Evolutionary conservation across 2,329 filamentous ascomycete species (phyloP), one percentile per base, ranked within the genome.

Genomic region (Alternaria tenuissima): DNA sequence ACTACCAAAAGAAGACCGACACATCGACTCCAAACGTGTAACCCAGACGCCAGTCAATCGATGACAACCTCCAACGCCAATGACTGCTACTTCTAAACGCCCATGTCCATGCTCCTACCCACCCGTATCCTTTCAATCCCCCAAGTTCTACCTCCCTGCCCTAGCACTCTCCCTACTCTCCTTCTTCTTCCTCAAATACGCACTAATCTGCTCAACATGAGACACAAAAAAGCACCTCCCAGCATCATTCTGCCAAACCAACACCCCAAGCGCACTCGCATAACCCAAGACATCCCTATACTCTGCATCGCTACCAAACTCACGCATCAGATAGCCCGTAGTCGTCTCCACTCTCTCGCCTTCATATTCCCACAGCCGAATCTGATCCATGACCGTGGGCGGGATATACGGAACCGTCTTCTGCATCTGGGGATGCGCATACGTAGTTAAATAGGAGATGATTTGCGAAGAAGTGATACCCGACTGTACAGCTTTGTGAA

Each of bases 381-480:
- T 97, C 82, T 99, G 95, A 79, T 99, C 95, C 64, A 97, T 92
- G 16, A 99, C 95, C 0, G 96, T 98, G 0, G 95, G 94, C 1
- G 96, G 95, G 2, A 99, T 85, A 16, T 97, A 87, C 2, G 94
- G 91, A 0, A 87, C 86, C 43, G 87, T 84, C 63, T 91, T 90
- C 70, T 91, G 89, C 87, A 99, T 93, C 78, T 98, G 92, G 44
- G 96, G 93, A 80, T 99, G 95, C 0, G 95, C 95, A 80, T 99
- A 94, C 4, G 92, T 91, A 7, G 90, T 89, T 2, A 99, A 88
- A 80, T 98, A 99, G 18, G 90, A 89, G 71, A 99, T 94, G 77
- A 99, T 96, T 77, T 99, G 95, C 70, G 96, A 91, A 16, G 93
- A 90, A 0, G 94, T 97, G 81, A 99, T 99, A 73, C 95, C 95